Evolutionary conservation across 345 rosid species (phyloP), one percentile per base, ranked within the genome.

Genomic region (Brassica carinata): DNA sequence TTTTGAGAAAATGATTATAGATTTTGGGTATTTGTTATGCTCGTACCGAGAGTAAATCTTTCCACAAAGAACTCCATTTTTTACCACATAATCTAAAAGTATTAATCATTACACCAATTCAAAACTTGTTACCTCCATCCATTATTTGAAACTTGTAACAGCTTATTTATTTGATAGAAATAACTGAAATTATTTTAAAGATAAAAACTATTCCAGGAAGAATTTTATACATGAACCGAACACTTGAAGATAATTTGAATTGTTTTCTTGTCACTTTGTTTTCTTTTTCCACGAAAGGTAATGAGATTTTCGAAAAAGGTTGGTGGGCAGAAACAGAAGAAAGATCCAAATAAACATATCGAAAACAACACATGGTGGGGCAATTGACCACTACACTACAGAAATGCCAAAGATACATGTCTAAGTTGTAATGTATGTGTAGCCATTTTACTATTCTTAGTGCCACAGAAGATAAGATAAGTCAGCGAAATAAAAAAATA

Each of bases 341-440:
- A 74, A 74, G 36, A 2, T 69, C 64, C 79, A 79, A 72, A 67
- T 29, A 79, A 74, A 68, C 14, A 4, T 51, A 10, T 72, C 48
- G 62, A 55, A 75, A 81, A 70, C 9, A 64, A 29, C 79, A 81
- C 80, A 70, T 63, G 76, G 80, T 81, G 73, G 80, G 80, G 18
- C 29, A 59, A 36, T 75, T 15, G 38, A 74, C 27, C 71, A 26
- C 61, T 61, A 79, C 72, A 23, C 23, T 34, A 34, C 0, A 74
- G 34, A 79, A 38, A 62, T 80, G 83, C 53, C 58, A 74, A 74
- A 27, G 57, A 48, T 27, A 61, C 23, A 53, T 72, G 33, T 65
- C 27, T 3, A 30, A 45, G 33, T 15, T 67, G 23, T 67, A 15
- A n/a, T 29, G 45, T 19, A 62, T 40, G 10, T 51, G 15, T 27